phyloP scores from a whole-genome alignment of 2,329 filamentous ascomycete species.

The Aspergillus chevalieri region DNA sequence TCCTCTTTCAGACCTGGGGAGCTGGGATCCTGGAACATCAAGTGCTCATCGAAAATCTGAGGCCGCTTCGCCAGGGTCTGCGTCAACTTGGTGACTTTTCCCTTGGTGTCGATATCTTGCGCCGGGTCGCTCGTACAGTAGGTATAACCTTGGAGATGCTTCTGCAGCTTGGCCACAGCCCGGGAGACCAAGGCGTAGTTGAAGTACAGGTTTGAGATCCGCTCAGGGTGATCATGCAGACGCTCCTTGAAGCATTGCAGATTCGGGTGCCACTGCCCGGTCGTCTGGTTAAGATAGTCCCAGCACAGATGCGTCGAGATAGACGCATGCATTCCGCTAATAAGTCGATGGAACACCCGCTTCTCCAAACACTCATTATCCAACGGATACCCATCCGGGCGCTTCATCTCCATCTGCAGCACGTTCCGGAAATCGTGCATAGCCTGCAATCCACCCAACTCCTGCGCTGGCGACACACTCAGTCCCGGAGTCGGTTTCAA shows the following conservation, averaged over 20 bases:
- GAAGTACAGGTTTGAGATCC: constrained; percentile 96
- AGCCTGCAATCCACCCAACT: constrained; percentile 48
- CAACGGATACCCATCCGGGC: constrained; percentile 58
- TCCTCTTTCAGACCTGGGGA: constrained; percentile 82
- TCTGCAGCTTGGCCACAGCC: constrained; percentile 82
- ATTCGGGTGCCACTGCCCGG: constrained; percentile 88
- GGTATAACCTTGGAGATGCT: constrained; percentile 74
- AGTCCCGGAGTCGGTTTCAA: constrained; percentile 39
- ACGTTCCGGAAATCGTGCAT: constrained; percentile 57
- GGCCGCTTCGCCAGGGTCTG: constrained; percentile 59
- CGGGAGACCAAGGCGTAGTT: constrained; percentile 95
- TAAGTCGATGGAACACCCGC: constrained; percentile 92
- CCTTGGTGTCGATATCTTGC: constrained; percentile 73
- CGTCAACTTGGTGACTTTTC: constrained; percentile 72
- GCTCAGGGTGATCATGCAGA: constrained; percentile 79
- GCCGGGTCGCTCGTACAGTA: constrained; percentile 82
- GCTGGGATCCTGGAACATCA: constrained; percentile 75
- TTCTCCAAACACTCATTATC: constrained; percentile 96
- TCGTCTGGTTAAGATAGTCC: constrained; percentile 92
- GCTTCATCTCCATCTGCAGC: constrained; percentile 43
- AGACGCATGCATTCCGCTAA: constrained; percentile 96
- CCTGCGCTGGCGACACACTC: constrained; percentile 24
- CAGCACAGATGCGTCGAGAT: constrained; percentile 95
- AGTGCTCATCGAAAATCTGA: constrained; percentile 85
- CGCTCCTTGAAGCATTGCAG: constrained; percentile 79